Conservation (phyloP, 2,329 filamentous ascomycete genomes). For the Trichocomaceae sp. region DNA sequence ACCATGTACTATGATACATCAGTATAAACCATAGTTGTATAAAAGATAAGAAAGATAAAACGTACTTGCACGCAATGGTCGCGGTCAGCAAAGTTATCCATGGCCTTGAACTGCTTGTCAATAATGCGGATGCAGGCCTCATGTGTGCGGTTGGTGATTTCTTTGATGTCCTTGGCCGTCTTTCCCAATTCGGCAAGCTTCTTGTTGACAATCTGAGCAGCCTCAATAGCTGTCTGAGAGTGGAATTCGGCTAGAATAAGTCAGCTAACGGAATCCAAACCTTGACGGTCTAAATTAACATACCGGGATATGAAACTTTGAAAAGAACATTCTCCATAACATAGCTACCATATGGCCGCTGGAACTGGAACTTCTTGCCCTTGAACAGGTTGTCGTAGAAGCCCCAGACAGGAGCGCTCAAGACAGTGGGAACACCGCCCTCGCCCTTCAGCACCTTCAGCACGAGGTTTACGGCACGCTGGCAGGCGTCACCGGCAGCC, state of each 20-base stretch:
- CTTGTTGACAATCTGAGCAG: constrained; percentile 78
- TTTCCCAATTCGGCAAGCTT: constrained; percentile 80
- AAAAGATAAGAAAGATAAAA: not conserved
- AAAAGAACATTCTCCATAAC: constrained; percentile 99
- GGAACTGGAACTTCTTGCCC: constrained; percentile 92
- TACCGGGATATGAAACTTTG: constrained; percentile 97
- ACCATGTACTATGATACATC: constrained; percentile 68
- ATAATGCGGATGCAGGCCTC: constrained; percentile 99
- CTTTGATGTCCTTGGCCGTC: constrained; percentile 87
- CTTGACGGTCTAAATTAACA: constrained; percentile 22
- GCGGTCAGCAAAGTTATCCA: constrained; percentile 99
- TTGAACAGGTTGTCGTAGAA: constrained; percentile 99
- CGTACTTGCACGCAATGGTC: constrained; percentile 90
- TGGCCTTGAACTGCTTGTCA: constrained; percentile 99
- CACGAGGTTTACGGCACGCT: constrained; percentile 84
- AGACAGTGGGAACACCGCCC: constrained; percentile 81
- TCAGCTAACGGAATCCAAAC: not conserved
- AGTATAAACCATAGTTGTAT: not conserved
- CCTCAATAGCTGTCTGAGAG: constrained; percentile 96
- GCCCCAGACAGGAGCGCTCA: constrained; percentile 89
- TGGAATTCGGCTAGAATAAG: constrained; percentile 72
- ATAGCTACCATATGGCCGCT: constrained; percentile 93
- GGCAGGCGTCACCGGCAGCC: constrained; percentile 96
- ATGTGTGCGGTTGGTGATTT: constrained; percentile 89
- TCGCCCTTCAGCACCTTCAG: constrained; percentile 90